A percentile compares a stretch with the other conserved stretches of the same genome.
phyloP scores from a whole-genome alignment of 495 filamentous ascomycete species.

The Poronia punctata region DNA sequence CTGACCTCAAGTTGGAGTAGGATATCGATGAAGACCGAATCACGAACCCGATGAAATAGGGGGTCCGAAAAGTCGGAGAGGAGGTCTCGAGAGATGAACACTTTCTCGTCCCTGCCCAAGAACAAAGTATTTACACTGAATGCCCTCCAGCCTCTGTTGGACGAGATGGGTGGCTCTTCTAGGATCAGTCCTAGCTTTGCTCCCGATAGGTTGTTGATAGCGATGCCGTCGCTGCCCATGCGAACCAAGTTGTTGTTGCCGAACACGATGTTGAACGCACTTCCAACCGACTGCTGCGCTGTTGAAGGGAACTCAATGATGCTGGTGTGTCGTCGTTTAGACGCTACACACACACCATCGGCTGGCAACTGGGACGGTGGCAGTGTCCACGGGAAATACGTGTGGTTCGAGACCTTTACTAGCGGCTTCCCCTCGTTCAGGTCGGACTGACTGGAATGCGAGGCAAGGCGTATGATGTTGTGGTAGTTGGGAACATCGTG shows the following conservation, averaged over 20 bases:
- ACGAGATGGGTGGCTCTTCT: conserved; percentile 42
- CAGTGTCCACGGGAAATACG: conserved; percentile 89
- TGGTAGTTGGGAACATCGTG: conserved; percentile 61
- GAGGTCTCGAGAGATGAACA: conserved; percentile 71
- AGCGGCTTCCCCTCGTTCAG: conserved; percentile 18
- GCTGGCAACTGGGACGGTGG: conserved; percentile 64
- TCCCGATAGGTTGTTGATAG: conserved; percentile 71
- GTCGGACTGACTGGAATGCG: conserved; percentile 5
- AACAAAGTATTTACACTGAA: conserved; percentile 72
- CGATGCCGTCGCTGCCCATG: conserved; percentile 58
- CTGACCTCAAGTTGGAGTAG: conserved; percentile 25
- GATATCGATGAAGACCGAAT: conserved; percentile 65
- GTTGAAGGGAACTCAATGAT: conserved; percentile 75
- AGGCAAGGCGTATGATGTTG: conserved; percentile 37
- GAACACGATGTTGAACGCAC: conserved; percentile 50
- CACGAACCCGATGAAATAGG: conserved; percentile 71
- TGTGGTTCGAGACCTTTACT: conserved; percentile 61
- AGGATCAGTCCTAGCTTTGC: conserved; percentile 74
- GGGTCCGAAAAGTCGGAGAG: conserved; percentile 73
- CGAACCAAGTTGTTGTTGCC: conserved; percentile 40
- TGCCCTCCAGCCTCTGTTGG: conserved; percentile 52
- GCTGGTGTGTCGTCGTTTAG: conserved; percentile 48
- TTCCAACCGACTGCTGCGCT: conserved; percentile 48
- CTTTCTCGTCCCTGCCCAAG: conserved; percentile 82
- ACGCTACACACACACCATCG: conserved; percentile 60